These are phyloP conservation scores for Pterula multifida DNA, from an alignment of 1,284 basidiomycete genomes.

Conservation along the genomic window DNA sequence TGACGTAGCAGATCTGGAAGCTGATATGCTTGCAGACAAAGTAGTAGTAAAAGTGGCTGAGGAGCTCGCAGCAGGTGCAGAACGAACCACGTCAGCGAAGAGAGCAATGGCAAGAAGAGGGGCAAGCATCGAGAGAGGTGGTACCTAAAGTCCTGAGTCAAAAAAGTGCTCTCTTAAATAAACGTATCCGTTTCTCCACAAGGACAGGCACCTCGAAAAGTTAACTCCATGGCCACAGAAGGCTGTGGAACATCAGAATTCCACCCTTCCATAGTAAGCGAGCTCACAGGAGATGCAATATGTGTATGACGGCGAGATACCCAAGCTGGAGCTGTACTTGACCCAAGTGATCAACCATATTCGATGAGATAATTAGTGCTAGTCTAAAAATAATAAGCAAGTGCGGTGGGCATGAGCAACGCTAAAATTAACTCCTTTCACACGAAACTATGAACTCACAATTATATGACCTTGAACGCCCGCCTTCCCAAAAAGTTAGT, in stretches of 20 bases:
- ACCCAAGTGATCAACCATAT: no score
- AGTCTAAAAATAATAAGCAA: no score
- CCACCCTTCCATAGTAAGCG: no score
- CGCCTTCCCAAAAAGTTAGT: no score
- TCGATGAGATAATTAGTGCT: no score
- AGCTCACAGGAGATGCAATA: not conserved
- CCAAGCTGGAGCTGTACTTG: no score
- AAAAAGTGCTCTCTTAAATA: not conserved
- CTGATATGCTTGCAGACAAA: conserved; percentile 3
- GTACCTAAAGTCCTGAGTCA: not conserved
- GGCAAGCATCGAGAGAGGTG: conserved; percentile 13
- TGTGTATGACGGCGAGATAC: no score
- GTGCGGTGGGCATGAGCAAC: no score
- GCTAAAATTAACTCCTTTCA: no score
- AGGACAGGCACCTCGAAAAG: not conserved
- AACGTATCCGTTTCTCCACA: not conserved
- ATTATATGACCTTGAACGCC: no score
- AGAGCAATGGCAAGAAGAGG: conserved; percentile 21
- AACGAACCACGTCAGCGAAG: conserved; percentile 16
- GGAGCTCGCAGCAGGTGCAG: conserved; percentile 14
- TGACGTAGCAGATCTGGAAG: conserved; percentile 7
- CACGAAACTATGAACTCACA: no score
- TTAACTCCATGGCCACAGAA: not conserved
- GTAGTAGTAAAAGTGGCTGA: conserved; percentile 10
- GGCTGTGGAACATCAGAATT: not conserved